A percentile compares a stretch with the other conserved stretches of the same genome.
phyloP scores from a whole-genome alignment of 495 filamentous ascomycete species.

The Neurospora pannonica region DNA sequence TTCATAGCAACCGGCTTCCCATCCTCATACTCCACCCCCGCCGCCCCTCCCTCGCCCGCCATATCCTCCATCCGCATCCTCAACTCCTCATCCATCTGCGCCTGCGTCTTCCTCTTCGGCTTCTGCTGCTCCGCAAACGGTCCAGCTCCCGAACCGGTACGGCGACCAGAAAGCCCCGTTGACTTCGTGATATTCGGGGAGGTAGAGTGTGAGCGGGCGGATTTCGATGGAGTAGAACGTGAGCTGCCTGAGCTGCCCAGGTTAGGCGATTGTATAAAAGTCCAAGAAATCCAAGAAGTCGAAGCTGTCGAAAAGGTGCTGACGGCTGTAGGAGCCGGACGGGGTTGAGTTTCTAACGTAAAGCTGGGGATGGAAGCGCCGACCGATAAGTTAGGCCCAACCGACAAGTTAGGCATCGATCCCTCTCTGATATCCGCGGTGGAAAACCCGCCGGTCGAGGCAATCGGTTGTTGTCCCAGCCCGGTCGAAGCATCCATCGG shows the following conservation, averaged over 20 bases:
- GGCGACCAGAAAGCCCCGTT: neutral
- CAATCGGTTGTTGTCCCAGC: neutral
- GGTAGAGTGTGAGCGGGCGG: neutral
- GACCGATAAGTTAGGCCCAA: neutral
- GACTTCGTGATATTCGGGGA: neutral
- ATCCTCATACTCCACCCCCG: conserved; percentile 74
- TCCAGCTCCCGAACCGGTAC: neutral
- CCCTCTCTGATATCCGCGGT: neutral
- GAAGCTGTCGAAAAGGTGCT: neutral
- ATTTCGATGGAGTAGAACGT: neutral
- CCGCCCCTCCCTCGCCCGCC: conserved; percentile 63
- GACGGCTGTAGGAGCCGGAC: neutral
- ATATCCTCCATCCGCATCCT: conserved; percentile 55
- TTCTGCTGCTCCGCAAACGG: neutral
- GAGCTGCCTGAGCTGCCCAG: neutral
- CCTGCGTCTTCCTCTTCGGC: conserved; percentile 34
- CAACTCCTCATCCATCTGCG: conserved; percentile 60
- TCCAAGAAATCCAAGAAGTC: neutral
- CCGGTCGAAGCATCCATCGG: neutral
- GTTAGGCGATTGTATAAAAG: neutral
- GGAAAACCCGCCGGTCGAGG: neutral
- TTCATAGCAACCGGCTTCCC: conserved; percentile 71
- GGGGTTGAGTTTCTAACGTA: neutral
- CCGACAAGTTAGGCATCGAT: neutral
- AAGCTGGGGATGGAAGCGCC: neutral